Evolutionary conservation across 2,329 filamentous ascomycete genomes (phyloP), one percentile per base, ranked within the genome.

Genomic region (Colletotrichum gigasporum): DNA sequence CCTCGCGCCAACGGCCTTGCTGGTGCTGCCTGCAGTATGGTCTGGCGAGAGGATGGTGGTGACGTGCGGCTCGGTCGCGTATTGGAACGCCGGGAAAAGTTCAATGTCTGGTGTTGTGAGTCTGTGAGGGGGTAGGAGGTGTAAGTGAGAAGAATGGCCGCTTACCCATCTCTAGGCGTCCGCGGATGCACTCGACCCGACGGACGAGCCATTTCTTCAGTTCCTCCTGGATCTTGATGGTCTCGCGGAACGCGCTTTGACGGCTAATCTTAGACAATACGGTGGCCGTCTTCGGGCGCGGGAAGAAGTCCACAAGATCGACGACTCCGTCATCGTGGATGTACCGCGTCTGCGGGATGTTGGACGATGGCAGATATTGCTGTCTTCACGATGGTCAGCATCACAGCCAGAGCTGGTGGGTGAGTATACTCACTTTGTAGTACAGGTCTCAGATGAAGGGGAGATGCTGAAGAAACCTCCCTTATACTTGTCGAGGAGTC

Each of bases 291-390:
- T 86, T 88, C 10, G 90, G 90, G 1, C 91, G 84, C 0, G 91
- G 91, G 68, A 94, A 93, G 77, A 93, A 94, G 73, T 94, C 91
- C 14, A 91, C 81, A 28, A 94, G 74, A 58, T 91, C 90, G 10
- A 91, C 86, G 1, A 93, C 91, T 1, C 91, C 91, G 59, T 91
- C 86, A 69, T 94, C 91, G 67, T 90, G 86, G 67, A 93, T 90
- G 74, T 91, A 93, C n/a, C 91, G 84, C 1, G 91, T 94, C 74
- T 93, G 89, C 2, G 94, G 80, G 63, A 94, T 90, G 70, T 91
- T 93, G 48, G 89, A 90, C 9, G 88, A 91, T 0, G 91, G 90
- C 2, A 93, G 82, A 70, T 94, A 94, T 72, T 91, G 88, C 76
- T 94, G 91, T 34, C 67, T 68, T 48, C 4, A 3, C 1, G 8